phyloP scores from a whole-genome alignment of 1,284 basidiomycete genomes.

The Ceratobasidium theobromae region DNA sequence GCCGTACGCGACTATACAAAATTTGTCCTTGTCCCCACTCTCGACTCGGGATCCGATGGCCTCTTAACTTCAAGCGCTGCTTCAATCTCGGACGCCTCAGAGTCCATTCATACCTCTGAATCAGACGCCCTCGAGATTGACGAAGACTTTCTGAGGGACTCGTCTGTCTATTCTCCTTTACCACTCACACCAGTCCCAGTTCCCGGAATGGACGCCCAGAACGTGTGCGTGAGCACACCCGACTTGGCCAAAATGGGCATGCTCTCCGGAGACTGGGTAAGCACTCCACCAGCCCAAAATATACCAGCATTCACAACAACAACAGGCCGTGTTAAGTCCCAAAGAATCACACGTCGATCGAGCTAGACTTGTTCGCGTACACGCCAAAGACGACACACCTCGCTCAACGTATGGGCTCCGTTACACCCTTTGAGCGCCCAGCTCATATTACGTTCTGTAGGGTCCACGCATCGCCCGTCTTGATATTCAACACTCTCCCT shows the following conservation, averaged over 20 bases:
- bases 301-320: neutral
- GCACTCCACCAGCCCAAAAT: constrained; percentile 40
- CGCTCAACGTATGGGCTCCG: constrained; percentile 40
- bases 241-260: constrained; percentile 74
- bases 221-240: constrained; percentile 56
- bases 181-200: constrained; percentile 34
- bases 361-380: constrained; percentile 54
- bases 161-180: constrained; percentile 31
- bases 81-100: neutral
- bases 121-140: constrained; percentile 61
- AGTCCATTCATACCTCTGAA: constrained; percentile 39
- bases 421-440: neutral
- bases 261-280: constrained; percentile 87
- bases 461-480: constrained; percentile 53
- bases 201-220: constrained; percentile 1
- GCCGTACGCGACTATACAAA: constrained; percentile 55
- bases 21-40: constrained; percentile 55
- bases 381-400: constrained; percentile 54
- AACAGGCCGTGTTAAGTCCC: constrained; percentile 34
- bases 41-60: constrained; percentile 36
- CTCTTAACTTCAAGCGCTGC: constrained; percentile 37
- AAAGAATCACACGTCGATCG: constrained; percentile 28
- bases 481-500: constrained; percentile 56
- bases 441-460: neutral
- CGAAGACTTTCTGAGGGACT: constrained; percentile 66